These are phyloP conservation scores for Globisporangium paroecandrum DNA, from an alignment of 352 stramenopile species.

Conservation along the genomic window DNA sequence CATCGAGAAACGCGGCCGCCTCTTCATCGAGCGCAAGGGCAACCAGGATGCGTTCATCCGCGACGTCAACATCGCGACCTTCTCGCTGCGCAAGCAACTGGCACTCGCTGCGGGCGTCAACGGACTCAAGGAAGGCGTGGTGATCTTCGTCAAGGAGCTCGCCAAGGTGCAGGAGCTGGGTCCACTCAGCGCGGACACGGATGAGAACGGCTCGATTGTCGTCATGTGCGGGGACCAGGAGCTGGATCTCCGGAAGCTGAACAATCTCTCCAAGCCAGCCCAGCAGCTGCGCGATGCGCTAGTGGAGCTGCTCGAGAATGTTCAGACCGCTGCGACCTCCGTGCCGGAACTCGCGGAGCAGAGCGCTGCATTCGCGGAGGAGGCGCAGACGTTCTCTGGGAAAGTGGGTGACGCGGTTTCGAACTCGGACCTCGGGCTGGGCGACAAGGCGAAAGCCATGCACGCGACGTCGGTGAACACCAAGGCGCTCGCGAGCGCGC, in stretches of 20 bases:
- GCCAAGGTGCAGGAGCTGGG: slow-evolving; percentile 40
- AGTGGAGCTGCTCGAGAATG: slow-evolving; percentile 49
- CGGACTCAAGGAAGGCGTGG: slow-evolving; percentile 28
- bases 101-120: slow-evolving; percentile 34
- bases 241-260: slow-evolving; percentile 42
- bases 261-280: slow-evolving; percentile 40
- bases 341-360: slow-evolving; percentile 44
- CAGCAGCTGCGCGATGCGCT: slow-evolving; percentile 44
- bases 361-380: slow-evolving; percentile 30
- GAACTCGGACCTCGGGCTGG: slow-evolving; percentile 33
- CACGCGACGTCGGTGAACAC: slow-evolving; percentile 34
- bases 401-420: slow-evolving; percentile 42
- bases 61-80: slow-evolving; percentile 29
- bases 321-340: slow-evolving; percentile 39
- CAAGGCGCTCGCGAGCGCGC: slow-evolving; percentile 43
- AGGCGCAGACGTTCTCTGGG: slow-evolving; percentile 40
- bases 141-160: slow-evolving; percentile 44
- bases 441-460: slow-evolving; percentile 27
- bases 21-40: slow-evolving; percentile 29
- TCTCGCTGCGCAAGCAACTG: slow-evolving; percentile 41
- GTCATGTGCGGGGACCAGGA: slow-evolving; percentile 45
- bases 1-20: slow-evolving; percentile 31
- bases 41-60: slow-evolving; percentile 24
- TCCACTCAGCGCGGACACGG: slow-evolving; percentile 28
- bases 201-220: slow-evolving; percentile 40